These are phyloP conservation scores for Prunus mume DNA, from an alignment of 306 rosid genomes.

Conservation along the genomic window DNA sequence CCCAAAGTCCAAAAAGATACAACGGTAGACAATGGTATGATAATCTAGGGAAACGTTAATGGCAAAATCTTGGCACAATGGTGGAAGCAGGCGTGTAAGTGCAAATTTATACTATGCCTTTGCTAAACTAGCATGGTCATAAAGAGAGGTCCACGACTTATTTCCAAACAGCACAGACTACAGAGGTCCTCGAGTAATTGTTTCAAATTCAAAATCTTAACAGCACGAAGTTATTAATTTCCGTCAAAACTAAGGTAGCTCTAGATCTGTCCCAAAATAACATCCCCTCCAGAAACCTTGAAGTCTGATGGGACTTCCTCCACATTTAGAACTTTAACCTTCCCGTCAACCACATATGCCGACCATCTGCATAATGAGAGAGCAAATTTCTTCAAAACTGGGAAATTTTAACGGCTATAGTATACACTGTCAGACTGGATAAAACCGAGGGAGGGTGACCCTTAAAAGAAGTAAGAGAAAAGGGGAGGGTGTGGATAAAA, in stretches of 20 bases:
- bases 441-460: not conserved
- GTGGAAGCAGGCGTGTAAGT: too few relatives aligned
- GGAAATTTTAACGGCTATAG: not conserved
- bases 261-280: constrained; percentile 80
- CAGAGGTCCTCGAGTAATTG: not conserved
- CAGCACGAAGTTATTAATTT: constrained; percentile 9
- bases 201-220: not conserved
- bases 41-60: too few relatives aligned
- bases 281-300: constrained; percentile 86
- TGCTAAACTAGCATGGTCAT: too few relatives aligned
- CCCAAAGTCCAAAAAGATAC: too few relatives aligned
- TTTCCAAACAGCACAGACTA: not conserved
- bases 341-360: constrained; percentile 86
- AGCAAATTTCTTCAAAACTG: not conserved
- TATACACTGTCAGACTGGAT: not conserved
- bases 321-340: constrained; percentile 64
- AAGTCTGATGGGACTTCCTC: constrained; percentile 96
- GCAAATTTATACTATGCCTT: too few relatives aligned
- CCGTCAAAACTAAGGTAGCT: constrained; percentile 12
- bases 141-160: too few relatives aligned
- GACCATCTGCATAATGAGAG: constrained; percentile 72
- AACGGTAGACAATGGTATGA: too few relatives aligned
- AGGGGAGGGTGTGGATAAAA: not conserved
- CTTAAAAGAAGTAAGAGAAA: not conserved
- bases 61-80: too few relatives aligned